Evolutionary conservation across 2,329 filamentous ascomycete genomes (phyloP), one percentile per base, ranked within the genome.

Genomic region (Sclerotinia minor): DNA sequence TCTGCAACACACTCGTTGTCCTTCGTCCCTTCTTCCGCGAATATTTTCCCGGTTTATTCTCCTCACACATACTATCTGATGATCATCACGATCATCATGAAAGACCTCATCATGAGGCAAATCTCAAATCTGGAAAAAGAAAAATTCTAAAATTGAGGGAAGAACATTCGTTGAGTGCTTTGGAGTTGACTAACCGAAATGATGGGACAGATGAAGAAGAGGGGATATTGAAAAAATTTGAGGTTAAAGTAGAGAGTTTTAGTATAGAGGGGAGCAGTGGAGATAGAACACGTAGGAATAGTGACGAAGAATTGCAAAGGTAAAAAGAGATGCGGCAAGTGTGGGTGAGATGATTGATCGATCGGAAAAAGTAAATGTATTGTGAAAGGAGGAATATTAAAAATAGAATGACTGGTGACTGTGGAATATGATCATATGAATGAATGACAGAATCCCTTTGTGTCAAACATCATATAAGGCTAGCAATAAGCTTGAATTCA

Each of bases 1-100:
- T 59, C 24, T 59, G 38, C 24, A 59, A 59, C 9, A 59, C 55
- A 2, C 55, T 59, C 17, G 55, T 59, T 17, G 55, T 45, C 3
- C 55, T 59, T 17, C 55, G 38, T 11, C 38, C 55, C 24, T 45
- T 59, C 17, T 29, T 59, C 38, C 55, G 55, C 5, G 38, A 45
- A 45, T 45, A 59, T 26, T 59, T 59, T 26, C 55, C 55, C 3
- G 24, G 38, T 29, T 9, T 59, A 21, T 59, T 59, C 11, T 59
- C 55, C 19, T 45, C 55, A 5, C 55, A 59, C 0, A 19, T 59
- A 7, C 19, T 59, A 21, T 59, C 55, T 8, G 38, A 45, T 11
- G 24, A 59, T 9, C 24, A 41, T 21, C 55, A 8, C 21, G 35
- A 19, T 9, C 38, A 44, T 21, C 55, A 17, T 29, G 35, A 9